Base-by-base conservation (phyloP, 2,329 filamentous ascomycete species). In the Nannizzia gypsea region DNA sequence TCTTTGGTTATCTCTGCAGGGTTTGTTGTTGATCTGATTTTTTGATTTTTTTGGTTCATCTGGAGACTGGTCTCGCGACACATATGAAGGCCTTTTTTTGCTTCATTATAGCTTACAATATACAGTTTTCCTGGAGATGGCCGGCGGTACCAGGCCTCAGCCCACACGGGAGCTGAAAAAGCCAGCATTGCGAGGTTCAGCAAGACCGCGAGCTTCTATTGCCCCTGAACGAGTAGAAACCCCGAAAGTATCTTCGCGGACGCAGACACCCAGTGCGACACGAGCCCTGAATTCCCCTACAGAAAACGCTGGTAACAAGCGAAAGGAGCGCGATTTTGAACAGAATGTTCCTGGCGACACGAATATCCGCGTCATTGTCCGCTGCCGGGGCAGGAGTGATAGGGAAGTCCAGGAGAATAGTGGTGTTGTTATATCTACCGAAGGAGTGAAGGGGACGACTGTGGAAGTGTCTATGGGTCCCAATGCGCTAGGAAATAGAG, bases 281-380 rank as follows among this genome's bases (percentile, higher is more conserved):
- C 74, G 78, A 59, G 59, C 57, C 3, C 67, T 69, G 40, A 74
- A 73, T 64, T 77, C 78, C 1, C 77, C 75, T 11, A 72, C 65
- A 17, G 70, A 73, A 3, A 76, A 77, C 34, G 74, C 80, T 34
- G 83, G 84, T 24, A 80, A 79, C 50, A 96, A 96, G 78, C 85
- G 91, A 68, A 96, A 96, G 73, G 89, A 93, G 67, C 83, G 89
- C 68, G 89, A 95, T 40, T 92, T 86, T 69, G 91, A 92, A 50
- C 73, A 81, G 4, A 84, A 88, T 52, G 56, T 54, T 3, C 57
- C 52, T 17, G 28, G 60, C 34, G 62, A 63, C 50, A 97, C 92
- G 6, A 99, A 96, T 71, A 99, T 99, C 74, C 93, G 95, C 71
- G 93, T 99, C 54, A 91, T 97, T 36, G 95, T 99, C 61, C 83